Evolutionary conservation across 1,284 basidiomycete genomes (phyloP), one percentile per base, ranked within the genome.

Genomic region (Fomitiporia mediterranea): DNA sequence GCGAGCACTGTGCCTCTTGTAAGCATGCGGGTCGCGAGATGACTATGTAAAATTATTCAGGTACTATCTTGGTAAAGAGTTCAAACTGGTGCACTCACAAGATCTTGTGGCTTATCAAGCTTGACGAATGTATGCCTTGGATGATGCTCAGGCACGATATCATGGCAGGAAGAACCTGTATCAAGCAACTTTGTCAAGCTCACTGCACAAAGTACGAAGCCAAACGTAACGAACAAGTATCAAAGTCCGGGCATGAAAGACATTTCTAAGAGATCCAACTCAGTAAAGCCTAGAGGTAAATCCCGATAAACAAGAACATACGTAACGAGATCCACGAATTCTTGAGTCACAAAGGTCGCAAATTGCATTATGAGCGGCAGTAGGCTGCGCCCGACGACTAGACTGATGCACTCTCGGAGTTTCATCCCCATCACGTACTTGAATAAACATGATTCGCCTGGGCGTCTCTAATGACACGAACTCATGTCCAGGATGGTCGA

Each of bases 121-220:
- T 79, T 84, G 30, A 89, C 84, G 66, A 94, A 94, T 5, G 79
- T 74, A 67, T 95, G 92, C 25, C 69, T 66, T 1, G 91, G 91
- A 67, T 95, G 92, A 51, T 89, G 86, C 59, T 84, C 81, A 6
- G 70, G 62, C 0, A 80, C 81, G 59, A 94, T 86, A 57, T 79
- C 74, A 67, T 87, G 89, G 70, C 92, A 95, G 6, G 74, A 68
- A 25, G 48, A 23, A 38, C 44, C 44, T 46, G n/a, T 5, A 13
- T 30, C 25, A 11, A 46, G 30, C 25, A 30, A 6, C 9, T 11
- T 8, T 25, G 27, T 15, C 11, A 11, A 7, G n/a, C 23, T 28
- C 30, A 15, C 3, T 46, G 9, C 25, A 28, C 3, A 3, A 17
- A 4, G 6, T 46, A 28, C 8, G 39, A 15, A 19, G 6, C 35